Percentiles rank a stretch among this genome's conserved stretches.
Evolutionary conservation across 345 rosid species (phyloP).

Genomic region (Diplotaxis tenuifolia): DNA sequence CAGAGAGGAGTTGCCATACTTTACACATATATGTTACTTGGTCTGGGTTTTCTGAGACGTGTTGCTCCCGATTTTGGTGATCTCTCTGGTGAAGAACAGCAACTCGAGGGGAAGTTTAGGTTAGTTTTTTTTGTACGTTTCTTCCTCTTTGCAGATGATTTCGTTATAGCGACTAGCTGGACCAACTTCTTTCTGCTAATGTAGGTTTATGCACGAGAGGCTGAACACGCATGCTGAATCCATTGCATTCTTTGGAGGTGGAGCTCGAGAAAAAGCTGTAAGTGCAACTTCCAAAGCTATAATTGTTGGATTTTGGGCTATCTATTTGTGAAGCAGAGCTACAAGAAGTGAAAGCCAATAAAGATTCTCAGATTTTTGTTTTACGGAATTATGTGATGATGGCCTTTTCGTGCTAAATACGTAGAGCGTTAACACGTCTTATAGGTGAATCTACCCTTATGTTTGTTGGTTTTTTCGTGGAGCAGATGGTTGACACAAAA

Average conservation of each 20-base stretch:
- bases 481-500: conserved; percentile 88
- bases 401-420: conserved; percentile 1
- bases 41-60: conserved; percentile 85
- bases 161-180: neutral
- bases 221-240: conserved; percentile 97
- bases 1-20: conserved; percentile 90
- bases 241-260: conserved; percentile 99
- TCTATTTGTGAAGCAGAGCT: neutral
- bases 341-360: conserved; percentile 4
- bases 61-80: conserved; percentile 96
- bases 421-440: conserved; percentile 10
- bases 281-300: conserved; percentile 37
- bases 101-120: conserved; percentile 97
- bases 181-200: conserved; percentile 22
- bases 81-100: conserved; percentile 78
- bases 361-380: neutral
- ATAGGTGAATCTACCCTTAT: conserved; percentile 6
- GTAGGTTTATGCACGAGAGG: conserved; percentile 99
- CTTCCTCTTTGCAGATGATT: conserved; percentile 18
- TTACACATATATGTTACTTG: conserved; percentile 90
- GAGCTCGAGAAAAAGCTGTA: conserved; percentile 95
- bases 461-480: conserved; percentile 3
- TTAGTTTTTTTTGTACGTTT: conserved; percentile 28
- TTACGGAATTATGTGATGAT: neutral
- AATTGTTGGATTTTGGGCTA: neutral